Conservation (phyloP, 139 green algal genomes). For the Micractinium conductrix region DNA sequence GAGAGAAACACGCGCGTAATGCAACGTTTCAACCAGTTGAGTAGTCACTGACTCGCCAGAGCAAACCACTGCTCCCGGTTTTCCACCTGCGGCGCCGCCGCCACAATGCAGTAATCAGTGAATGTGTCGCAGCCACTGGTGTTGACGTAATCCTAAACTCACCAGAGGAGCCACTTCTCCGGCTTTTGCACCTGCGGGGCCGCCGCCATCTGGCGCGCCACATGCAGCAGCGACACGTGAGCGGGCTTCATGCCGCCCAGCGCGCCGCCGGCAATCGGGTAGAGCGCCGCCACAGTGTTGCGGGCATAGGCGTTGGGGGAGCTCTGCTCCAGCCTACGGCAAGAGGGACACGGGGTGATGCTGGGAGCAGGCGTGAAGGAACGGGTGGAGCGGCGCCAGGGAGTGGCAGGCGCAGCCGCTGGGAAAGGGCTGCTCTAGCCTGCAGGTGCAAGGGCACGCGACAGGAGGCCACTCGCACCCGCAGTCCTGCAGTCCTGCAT, state of each 20-base stretch:
- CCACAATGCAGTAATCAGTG: too few species aligned
- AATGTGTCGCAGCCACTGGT: too few species aligned
- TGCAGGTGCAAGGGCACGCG: neutral
- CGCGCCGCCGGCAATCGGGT: constrained; percentile 6
- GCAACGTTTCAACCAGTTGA: too few species aligned
- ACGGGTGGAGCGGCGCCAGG: neutral
- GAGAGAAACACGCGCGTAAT: too few species aligned
- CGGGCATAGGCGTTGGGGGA: neutral
- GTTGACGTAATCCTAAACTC: too few species aligned
- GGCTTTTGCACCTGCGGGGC: neutral
- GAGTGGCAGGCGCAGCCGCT: neutral
- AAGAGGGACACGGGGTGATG: neutral
- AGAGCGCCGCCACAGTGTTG: constrained; percentile 6
- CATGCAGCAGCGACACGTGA: constrained; percentile 16
- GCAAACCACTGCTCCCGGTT: too few species aligned
- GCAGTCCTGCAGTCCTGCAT: neutral
- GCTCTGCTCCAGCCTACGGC: constrained; percentile 6
- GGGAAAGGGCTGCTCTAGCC: neutral
- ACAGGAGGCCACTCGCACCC: neutral
- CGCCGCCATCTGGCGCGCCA: constrained; percentile 25
- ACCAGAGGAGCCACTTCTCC: constrained; percentile 26
- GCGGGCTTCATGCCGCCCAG: constrained; percentile 14
- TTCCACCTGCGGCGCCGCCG: too few species aligned
- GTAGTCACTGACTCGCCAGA: too few species aligned
- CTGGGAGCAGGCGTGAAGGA: neutral